Evolutionary conservation across 371 early-diverging fungal species (phyloP).

Genomic region (Umbelopsis sp.): DNA sequence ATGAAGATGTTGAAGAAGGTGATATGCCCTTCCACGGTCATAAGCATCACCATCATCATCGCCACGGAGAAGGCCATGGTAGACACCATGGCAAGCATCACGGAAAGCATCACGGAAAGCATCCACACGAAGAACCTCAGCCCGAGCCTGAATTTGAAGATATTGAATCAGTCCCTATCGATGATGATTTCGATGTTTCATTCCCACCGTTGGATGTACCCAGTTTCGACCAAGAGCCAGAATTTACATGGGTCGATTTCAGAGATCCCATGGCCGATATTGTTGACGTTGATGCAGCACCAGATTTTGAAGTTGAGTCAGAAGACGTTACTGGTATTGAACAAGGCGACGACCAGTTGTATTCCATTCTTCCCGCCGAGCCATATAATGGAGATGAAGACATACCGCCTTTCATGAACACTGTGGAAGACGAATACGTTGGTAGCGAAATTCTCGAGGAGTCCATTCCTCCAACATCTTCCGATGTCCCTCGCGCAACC

Average conservation of each 20-base stretch:
- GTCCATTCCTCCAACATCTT: not conserved
- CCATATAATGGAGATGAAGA: not conserved
- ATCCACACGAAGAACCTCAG: conserved; percentile 6
- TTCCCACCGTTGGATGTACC: not conserved
- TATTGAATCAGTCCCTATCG: not conserved
- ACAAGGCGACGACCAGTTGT: not conserved
- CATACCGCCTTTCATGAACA: not conserved
- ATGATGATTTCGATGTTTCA: not conserved
- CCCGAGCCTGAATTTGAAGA: not conserved
- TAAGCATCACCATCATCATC: not conserved
- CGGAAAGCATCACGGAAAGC: conserved; percentile 20
- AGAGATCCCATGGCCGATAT: too few species aligned
- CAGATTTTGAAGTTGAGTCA: not conserved
- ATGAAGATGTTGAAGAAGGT: too few species aligned
- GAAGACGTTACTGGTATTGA: not conserved
- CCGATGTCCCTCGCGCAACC: not conserved
- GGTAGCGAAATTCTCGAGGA: not conserved
- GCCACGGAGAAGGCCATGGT: not conserved
- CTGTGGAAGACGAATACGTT: not conserved
- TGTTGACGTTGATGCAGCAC: not conserved
- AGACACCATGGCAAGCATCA: conserved; percentile 13
- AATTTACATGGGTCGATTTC: not conserved
- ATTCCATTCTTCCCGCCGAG: not conserved
- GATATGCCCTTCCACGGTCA: too few species aligned
- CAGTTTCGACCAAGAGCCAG: not conserved